A percentile compares a stretch with the other conserved stretches of the same genome.
Evolutionary conservation across 2,329 filamentous ascomycete genomes (phyloP).

Genomic region (Fusarium tricinctum): DNA sequence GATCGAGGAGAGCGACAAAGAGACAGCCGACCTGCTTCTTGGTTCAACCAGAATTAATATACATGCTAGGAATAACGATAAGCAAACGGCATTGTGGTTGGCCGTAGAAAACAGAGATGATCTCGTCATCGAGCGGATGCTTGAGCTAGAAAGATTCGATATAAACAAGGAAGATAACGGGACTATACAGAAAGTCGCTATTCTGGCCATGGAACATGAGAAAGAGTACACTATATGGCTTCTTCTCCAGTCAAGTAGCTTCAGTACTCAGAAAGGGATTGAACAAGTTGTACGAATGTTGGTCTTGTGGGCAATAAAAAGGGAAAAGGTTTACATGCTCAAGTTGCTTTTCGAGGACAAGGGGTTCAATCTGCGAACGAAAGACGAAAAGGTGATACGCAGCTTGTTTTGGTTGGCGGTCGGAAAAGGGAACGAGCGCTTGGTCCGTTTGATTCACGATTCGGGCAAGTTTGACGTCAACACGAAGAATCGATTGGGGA

Average conservation of each 20-base stretch:
- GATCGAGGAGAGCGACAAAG: fast-evolving
- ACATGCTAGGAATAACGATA: fast-evolving
- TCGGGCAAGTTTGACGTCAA: too few relatives aligned
- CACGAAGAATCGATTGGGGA: neutral
- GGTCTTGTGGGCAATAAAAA: neutral
- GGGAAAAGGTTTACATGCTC: neutral
- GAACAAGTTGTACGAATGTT: neutral
- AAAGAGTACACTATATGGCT: neutral
- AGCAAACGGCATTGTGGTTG: neutral
- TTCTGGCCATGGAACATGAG: neutral
- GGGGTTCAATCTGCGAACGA: neutral
- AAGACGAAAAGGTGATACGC: too few relatives aligned
- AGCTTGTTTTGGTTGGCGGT: neutral
- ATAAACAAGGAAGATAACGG: neutral
- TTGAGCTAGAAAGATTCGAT: neutral
- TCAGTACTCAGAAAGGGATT: neutral
- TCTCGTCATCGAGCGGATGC: fast-evolving
- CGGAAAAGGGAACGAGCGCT: neutral
- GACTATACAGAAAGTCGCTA: neutral
- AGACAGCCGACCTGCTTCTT: fast-evolving
- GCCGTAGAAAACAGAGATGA: neutral
- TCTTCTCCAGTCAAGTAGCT: neutral
- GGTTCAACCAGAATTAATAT: fast-evolving
- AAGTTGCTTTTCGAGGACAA: neutral
- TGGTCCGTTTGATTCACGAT: too few relatives aligned